phyloP scores from a whole-genome alignment of 495 filamentous ascomycete genomes.

The Xylaria scruposa region DNA sequence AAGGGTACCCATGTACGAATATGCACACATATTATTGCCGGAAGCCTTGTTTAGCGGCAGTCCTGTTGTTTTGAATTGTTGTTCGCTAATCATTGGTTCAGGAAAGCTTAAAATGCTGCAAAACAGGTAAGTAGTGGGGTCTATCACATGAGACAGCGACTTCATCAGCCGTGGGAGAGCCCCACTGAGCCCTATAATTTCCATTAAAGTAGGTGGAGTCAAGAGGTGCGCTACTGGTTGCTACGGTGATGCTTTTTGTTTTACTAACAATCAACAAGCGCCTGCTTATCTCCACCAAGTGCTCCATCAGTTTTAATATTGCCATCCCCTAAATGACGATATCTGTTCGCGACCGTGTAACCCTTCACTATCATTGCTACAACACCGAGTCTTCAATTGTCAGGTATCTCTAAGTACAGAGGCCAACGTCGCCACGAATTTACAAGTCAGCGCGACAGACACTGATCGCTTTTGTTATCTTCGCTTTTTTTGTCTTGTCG shows the following conservation, averaged over 20 bases:
- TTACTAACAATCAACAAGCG: constrained; percentile 27
- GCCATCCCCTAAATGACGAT: constrained; percentile 18
- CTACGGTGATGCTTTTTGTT: constrained; percentile 14
- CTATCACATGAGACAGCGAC: neutral
- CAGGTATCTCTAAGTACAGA: neutral
- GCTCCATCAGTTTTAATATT: constrained; percentile 8
- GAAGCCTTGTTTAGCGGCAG: neutral
- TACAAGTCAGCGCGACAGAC: neutral
- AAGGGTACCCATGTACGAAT: neutral
- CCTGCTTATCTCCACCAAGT: neutral
- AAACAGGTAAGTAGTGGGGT: neutral
- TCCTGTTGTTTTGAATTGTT: constrained; percentile 14
- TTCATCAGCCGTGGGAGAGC: neutral
- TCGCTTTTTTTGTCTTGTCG: neutral
- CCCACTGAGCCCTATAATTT: constrained; percentile 8
- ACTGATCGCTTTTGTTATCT: neutral
- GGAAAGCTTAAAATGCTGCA: neutral
- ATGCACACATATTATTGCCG: neutral
- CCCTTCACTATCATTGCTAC: constrained; percentile 17
- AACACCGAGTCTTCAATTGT: neutral
- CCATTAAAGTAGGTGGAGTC: neutral
- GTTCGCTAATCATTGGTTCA: neutral
- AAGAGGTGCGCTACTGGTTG: constrained; percentile 9
- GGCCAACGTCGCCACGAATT: neutral
- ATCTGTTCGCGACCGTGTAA: neutral